Evolutionary conservation across 352 stramenopile genomes (phyloP), one percentile per base, ranked within the genome.

Genomic region (Phytophthora meadii): DNA sequence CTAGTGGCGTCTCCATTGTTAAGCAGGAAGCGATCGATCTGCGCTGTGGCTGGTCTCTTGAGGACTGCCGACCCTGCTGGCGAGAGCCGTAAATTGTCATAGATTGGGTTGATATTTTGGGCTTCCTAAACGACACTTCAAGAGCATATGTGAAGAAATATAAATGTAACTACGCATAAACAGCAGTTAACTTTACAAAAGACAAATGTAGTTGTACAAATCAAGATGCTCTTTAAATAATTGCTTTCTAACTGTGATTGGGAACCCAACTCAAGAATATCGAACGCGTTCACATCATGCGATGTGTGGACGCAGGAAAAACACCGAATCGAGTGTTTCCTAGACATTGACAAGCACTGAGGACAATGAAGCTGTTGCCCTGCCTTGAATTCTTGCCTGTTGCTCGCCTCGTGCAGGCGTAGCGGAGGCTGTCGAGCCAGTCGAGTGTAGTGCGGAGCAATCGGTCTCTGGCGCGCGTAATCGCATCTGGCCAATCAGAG

Each of bases 1-100:
- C 74, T 46, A 89, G 52, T 24, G 68, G 48, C 44, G 54, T 56
- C 69, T 77, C 69, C 69, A 77, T 77, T 7, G 36, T 28, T 5
- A 12, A 45, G 45, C 39, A 51, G 19, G 45, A 52, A 27, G 24
- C 7, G 9, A 19, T 49, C 25, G 58, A 47, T 58, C 51, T 73
- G 52, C 24, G 65, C 34, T 12, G 25, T 15, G 34, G 46, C 46
- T 61, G 49, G 60, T 59, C 65, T 65, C 42, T 68, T 68, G 51
- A 39, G 58, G 39, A 68, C 58, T 64, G 57, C n/a, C 25, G 19
- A 36, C 30, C 30, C 30, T 36, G 1, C 8, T 36, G 8, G 1
- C 8, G 8, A 14, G 30, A 36, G 30, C 30, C 30, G 8, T 36
- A 36, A 37, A 57, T 55, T 45, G 10, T 12, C 32, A 17, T 48